A percentile compares a stretch with the other conserved stretches of the same genome.
These are phyloP conservation scores for Urtica urens DNA, from an alignment of 306 rosid genomes.

Conservation along the genomic window DNA sequence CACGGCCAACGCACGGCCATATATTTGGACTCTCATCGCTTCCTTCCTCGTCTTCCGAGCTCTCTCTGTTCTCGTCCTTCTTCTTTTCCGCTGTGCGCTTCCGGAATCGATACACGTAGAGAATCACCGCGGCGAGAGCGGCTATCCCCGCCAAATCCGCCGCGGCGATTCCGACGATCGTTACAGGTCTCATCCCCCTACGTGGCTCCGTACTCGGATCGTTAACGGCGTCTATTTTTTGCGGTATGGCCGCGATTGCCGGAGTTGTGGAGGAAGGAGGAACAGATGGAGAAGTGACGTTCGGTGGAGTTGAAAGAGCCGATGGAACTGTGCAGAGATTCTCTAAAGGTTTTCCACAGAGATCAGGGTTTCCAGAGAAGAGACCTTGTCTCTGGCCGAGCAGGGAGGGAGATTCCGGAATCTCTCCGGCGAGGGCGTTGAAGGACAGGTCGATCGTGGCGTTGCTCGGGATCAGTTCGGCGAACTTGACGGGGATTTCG, in stretches of 20 bases:
- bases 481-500: slow-evolving; percentile 43
- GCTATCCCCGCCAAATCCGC: slow-evolving; percentile 67
- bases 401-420: slow-evolving; percentile 48
- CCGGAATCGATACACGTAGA: slow-evolving; percentile 50
- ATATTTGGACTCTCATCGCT: slow-evolving; percentile 4
- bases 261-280: no score
- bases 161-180: slow-evolving; percentile 59
- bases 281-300: slow-evolving; percentile 38
- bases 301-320: slow-evolving; percentile 46
- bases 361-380: slow-evolving; percentile 53
- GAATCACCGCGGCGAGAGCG: slow-evolving; percentile 32
- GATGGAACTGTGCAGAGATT: slow-evolving; percentile 66
- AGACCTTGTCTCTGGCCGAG: slow-evolving; percentile 41
- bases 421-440: slow-evolving; percentile 65
- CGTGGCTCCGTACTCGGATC: slow-evolving; percentile 11
- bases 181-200: slow-evolving; percentile 48
- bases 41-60: slow-evolving; percentile 12
- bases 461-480: slow-evolving; percentile 29
- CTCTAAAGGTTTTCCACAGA: slow-evolving; percentile 79
- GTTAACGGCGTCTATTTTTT: slow-evolving; percentile 37
- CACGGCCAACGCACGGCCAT: slow-evolving; percentile 68
- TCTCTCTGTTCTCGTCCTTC: slow-evolving; percentile 10
- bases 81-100: slow-evolving; percentile 17
- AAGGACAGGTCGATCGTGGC: slow-evolving; percentile 71
- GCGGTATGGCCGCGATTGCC: slow-evolving; percentile 91